phyloP scores from a whole-genome alignment of 305 asterid species.

The Ilex paraguariensis region DNA sequence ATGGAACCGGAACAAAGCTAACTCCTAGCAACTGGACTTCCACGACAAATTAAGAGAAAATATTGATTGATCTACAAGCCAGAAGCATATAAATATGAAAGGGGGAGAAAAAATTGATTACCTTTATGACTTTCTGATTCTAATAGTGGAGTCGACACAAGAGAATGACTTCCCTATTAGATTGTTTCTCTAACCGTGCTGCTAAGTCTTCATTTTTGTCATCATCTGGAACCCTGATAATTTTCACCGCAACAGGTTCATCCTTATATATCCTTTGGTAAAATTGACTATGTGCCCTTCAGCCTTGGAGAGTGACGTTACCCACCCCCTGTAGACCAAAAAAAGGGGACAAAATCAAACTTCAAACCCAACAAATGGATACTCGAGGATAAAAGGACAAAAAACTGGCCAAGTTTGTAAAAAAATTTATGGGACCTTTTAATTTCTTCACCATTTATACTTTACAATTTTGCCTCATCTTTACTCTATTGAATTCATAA shows the following conservation, averaged over 20 bases:
- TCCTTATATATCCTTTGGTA: slow-evolving; percentile 18
- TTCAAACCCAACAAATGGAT: too few relatives aligned
- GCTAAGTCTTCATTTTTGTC: slow-evolving; percentile 34
- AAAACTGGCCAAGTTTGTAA: too few relatives aligned
- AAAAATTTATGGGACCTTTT: too few relatives aligned
- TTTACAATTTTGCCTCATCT: too few relatives aligned
- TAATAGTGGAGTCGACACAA: slow-evolving; percentile 57
- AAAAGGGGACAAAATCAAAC: too few relatives aligned
- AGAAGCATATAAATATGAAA: not conserved
- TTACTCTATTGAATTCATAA: too few relatives aligned
- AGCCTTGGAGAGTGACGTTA: too few relatives aligned
- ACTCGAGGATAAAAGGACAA: too few relatives aligned
- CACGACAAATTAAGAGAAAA: not conserved
- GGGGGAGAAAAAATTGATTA: slow-evolving; percentile 7
- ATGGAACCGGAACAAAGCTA: too few relatives aligned
- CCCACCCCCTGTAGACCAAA: too few relatives aligned
- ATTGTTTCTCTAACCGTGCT: slow-evolving; percentile 46
- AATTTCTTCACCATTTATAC: too few relatives aligned
- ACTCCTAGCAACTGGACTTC: too few relatives aligned
- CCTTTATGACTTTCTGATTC: slow-evolving; percentile 55
- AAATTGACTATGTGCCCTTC: slow-evolving; percentile 81
- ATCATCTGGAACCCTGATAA: slow-evolving; percentile 67
- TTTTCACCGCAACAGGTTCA: slow-evolving; percentile 81
- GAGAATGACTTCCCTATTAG: slow-evolving; percentile 44
- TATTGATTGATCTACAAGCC: not conserved